Percentiles rank a stretch among this genome's conserved stretches.
phyloP scores from a whole-genome alignment of 768 basidiomycete genomes.

The Leccinum disarticulatum region DNA sequence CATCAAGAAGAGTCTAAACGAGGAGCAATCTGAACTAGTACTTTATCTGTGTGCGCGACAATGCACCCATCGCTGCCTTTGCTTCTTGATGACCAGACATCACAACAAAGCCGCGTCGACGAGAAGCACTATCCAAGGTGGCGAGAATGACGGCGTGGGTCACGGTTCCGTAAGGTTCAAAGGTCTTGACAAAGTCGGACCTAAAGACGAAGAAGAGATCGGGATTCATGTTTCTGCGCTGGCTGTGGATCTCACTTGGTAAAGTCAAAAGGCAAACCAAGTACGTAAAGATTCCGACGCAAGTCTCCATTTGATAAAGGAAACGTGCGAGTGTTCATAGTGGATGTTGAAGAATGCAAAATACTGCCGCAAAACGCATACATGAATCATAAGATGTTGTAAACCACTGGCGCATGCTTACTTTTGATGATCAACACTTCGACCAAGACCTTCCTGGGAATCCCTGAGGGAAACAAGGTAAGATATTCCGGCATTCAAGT shows the following conservation, averaged over 20 bases:
- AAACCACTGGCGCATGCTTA: slow-evolving; percentile 35
- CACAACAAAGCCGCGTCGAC: slow-evolving; percentile 80
- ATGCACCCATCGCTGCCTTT: slow-evolving; percentile 58
- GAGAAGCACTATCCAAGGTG: slow-evolving; percentile 80
- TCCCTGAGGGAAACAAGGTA: slow-evolving; percentile 15
- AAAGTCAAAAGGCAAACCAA: slow-evolving; percentile 79
- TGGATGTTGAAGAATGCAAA: slow-evolving; percentile 21
- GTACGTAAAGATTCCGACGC: slow-evolving; percentile 81
- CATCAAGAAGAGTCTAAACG: slow-evolving; percentile 2
- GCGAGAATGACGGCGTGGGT: slow-evolving; percentile 79
- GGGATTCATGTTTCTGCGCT: not conserved
- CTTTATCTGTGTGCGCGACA: slow-evolving; percentile 74
- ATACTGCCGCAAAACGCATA: slow-evolving; percentile 38
- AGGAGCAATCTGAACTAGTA: slow-evolving; percentile 30
- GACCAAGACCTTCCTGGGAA: slow-evolving; percentile 38
- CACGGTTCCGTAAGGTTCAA: slow-evolving; percentile 65
- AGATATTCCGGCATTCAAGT: not conserved
- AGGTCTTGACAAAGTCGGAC: slow-evolving; percentile 60
- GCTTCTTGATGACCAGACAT: slow-evolving; percentile 78
- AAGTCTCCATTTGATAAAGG: slow-evolving; percentile 34
- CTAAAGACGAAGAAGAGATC: slow-evolving; percentile 18
- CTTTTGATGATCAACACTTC: slow-evolving; percentile 54
- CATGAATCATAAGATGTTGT: slow-evolving; percentile 8
- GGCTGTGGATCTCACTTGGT: slow-evolving; percentile 54
- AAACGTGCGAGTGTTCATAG: slow-evolving; percentile 11